These are phyloP conservation scores for Sequoia sempervirens DNA, from an alignment of 75 land plant species.

Conservation along the genomic window DNA sequence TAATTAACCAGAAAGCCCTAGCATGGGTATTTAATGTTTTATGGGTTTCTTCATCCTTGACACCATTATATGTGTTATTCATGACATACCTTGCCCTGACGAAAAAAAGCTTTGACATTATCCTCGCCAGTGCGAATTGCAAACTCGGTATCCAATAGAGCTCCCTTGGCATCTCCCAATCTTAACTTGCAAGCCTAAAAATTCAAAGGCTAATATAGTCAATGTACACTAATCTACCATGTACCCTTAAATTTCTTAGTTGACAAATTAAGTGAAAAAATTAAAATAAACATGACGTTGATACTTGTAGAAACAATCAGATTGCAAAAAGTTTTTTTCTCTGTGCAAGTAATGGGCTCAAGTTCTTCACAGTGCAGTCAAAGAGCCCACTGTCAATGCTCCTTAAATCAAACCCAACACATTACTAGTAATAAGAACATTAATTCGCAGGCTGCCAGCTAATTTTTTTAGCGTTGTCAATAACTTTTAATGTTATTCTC, in stretches of 20 bases:
- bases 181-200: slow-evolving; percentile 44
- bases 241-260: background rate
- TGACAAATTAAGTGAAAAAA: background rate
- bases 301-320: background rate
- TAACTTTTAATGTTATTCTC: background rate
- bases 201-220: background rate
- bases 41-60: background rate
- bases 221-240: background rate
- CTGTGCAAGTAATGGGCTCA: background rate
- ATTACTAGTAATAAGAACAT: background rate
- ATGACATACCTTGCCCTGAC: slow-evolving; percentile 43
- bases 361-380: background rate
- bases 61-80: background rate
- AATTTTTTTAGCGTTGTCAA: background rate
- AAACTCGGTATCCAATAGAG: slow-evolving; percentile 40
- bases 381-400: background rate
- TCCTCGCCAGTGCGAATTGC: slow-evolving; percentile 35
- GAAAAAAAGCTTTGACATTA: slow-evolving; percentile 42
- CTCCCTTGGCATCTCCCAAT: slow-evolving; percentile 39
- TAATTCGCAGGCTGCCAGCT: background rate
- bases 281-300: background rate
- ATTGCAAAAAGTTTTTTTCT: background rate
- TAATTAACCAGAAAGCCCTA: background rate
- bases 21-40: background rate
- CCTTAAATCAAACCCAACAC: background rate